Base-by-base conservation (phyloP, 78 protist genomes). In the Anaeramoeba flamelloides region DNA sequence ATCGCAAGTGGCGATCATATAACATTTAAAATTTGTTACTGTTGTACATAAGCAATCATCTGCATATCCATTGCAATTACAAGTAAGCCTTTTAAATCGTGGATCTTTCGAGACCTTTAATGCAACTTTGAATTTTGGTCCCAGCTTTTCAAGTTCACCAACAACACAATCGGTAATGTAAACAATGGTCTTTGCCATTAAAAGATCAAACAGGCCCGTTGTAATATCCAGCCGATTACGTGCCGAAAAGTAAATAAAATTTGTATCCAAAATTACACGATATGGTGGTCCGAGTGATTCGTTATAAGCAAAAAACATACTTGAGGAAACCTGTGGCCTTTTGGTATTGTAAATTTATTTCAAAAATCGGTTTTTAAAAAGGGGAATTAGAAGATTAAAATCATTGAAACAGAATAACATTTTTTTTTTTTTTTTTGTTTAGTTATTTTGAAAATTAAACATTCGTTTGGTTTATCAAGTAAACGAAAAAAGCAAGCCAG, bases 61-160 rank as follows among this genome's bases (percentile, higher is more conserved):
- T 2, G 98, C 99, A 83, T 97, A 97, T 30, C 98, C 98, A 79
- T 81, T 80, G 85, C 91, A 97, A 17, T 74, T 39, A 88, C 99
- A 95, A 3, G 86, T 39, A 31, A 97, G 81, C 22, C 98, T 82
- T 88, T 89, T 85, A 84, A 96, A 90, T 22, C 98, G 92, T 33
- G 96, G 94, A 77, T 96, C 98, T 83, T 92, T 92, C 36, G 98
- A 94, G 12, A 93, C 41, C n/a, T n/a, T n/a, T 32, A 90, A 69
- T 2, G 97, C 97, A 32, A 90, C 74, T 30, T 90, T 75, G 78
- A 86, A 93, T 64, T 88, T 89, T n/a, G 83, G 79, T 17, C 99
- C 99, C 0, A 96, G 88, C 78, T 94, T 92, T 69, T 98, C 99
- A 31, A 96, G 86, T 81, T 98, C 99, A 0, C 96, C 99, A 85